These are phyloP conservation scores for Acacia crassicarpa DNA, from an alignment of 306 rosid species.

Conservation along the genomic window DNA sequence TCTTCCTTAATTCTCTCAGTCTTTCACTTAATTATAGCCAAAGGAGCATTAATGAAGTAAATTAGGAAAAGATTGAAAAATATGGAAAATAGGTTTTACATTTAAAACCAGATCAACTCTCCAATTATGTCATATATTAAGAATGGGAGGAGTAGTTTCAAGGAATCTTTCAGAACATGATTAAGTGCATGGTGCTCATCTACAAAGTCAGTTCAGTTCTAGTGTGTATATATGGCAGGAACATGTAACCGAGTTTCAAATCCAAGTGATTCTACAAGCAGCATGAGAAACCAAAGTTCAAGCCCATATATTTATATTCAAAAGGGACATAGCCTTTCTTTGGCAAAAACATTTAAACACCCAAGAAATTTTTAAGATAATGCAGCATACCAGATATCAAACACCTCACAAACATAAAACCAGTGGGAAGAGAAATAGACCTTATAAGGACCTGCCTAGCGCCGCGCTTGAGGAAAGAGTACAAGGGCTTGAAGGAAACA, in stretches of 20 bases:
- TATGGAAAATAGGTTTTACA: too few relatives aligned
- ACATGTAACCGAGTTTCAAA: neutral
- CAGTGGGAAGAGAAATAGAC: slow-evolving; percentile 18
- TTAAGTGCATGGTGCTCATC: neutral
- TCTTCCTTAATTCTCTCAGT: too few relatives aligned
- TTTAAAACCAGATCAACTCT: too few relatives aligned
- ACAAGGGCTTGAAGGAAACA: slow-evolving; percentile 62
- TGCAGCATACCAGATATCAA: neutral
- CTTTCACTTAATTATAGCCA: too few relatives aligned
- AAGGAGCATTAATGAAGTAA: too few relatives aligned
- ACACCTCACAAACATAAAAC: neutral
- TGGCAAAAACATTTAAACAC: neutral
- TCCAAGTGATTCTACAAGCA: neutral
- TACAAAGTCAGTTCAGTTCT: neutral
- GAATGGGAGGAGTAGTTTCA: neutral
- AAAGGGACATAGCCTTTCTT: neutral
- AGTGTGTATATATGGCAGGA: neutral
- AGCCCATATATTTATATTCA: neutral
- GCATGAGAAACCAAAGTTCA: neutral
- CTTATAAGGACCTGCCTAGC: slow-evolving; percentile 64
- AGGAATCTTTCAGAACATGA: neutral
- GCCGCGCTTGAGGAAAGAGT: slow-evolving; percentile 61
- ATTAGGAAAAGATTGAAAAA: too few relatives aligned
- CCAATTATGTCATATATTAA: too few relatives aligned
- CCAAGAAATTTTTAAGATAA: neutral